phyloP scores from a whole-genome alignment of 257 asterid genomes.

The Agastache rugosa region DNA sequence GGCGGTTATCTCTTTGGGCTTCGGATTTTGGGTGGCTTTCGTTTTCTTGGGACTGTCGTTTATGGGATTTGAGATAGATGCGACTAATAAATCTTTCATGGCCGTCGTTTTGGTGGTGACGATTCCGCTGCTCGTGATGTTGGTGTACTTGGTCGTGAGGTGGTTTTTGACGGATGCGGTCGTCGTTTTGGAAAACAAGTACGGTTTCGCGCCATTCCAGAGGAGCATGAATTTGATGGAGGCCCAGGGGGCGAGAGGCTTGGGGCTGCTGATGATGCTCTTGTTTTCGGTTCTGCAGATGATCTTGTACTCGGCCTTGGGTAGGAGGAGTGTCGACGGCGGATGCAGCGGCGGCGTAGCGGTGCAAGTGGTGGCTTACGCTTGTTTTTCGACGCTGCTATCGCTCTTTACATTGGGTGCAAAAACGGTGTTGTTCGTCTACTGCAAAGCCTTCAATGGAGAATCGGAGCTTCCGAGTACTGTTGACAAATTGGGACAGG shows the following conservation, averaged over 20 bases:
- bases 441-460: slow-evolving; percentile 65
- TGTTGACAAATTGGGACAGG: slow-evolving; percentile 59
- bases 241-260: slow-evolving; percentile 59
- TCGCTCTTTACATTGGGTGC: slow-evolving; percentile 52
- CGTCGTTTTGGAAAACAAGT: slow-evolving; percentile 66
- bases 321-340: background rate
- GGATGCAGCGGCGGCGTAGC: slow-evolving; percentile 27
- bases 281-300: slow-evolving; percentile 30
- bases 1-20: background rate
- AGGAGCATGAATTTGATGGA: slow-evolving; percentile 63
- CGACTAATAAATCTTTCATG: slow-evolving; percentile 25
- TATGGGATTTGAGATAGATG: slow-evolving; percentile 44
- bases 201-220: slow-evolving; percentile 63
- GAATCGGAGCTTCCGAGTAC: slow-evolving; percentile 57
- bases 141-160: slow-evolving; percentile 48
- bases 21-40: slow-evolving; percentile 4
- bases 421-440: slow-evolving; percentile 51
- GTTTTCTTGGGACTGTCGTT: slow-evolving; percentile 22
- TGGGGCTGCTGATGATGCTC: slow-evolving; percentile 41
- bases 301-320: slow-evolving; percentile 37
- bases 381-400: slow-evolving; percentile 40
- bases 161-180: slow-evolving; percentile 56
- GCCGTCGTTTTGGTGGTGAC: slow-evolving; percentile 11
- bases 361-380: slow-evolving; percentile 48
- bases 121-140: slow-evolving; percentile 7